These are phyloP conservation scores for Eremochloa ophiuroides DNA, from an alignment of 176 grass and related monocot species.

Conservation along the genomic window DNA sequence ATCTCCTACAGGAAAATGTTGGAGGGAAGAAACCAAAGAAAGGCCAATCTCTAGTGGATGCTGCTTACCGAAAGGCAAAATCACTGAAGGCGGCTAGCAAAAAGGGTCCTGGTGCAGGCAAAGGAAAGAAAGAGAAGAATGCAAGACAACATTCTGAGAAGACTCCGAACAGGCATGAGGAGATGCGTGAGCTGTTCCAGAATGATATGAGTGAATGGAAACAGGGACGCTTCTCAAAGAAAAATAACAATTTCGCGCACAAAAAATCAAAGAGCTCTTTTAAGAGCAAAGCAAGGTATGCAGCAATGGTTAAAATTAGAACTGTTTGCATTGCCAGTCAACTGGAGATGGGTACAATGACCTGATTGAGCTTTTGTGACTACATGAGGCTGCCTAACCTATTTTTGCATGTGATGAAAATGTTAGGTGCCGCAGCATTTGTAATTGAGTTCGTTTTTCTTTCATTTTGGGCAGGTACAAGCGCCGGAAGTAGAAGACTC, in stretches of 20 bases:
- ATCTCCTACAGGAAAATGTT: conserved; percentile 36
- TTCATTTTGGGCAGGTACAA: conserved; percentile 37
- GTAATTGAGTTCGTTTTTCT: not conserved
- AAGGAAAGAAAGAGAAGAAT: conserved; percentile 50
- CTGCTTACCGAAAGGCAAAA: conserved; percentile 80
- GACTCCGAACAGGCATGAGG: conserved; percentile 57
- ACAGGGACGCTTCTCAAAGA: conserved; percentile 53
- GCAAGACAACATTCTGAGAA: conserved; percentile 50
- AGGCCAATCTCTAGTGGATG: conserved; percentile 68
- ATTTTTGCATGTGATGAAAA: not conserved
- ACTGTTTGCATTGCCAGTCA: not conserved
- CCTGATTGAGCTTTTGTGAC: not conserved
- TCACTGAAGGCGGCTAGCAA: conserved; percentile 61
- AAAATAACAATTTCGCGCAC: conserved; percentile 28
- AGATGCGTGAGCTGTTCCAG: conserved; percentile 86
- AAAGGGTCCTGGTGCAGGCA: conserved; percentile 35
- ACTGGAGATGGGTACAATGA: not conserved
- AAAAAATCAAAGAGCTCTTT: conserved; percentile 85
- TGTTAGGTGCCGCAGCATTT: not conserved
- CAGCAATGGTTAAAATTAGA: not conserved
- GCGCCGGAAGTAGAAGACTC: conserved; percentile 40
- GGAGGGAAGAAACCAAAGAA: conserved; percentile 46
- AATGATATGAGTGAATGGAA: conserved; percentile 91
- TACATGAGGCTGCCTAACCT: not conserved
- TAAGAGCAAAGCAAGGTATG: conserved; percentile 95